phyloP scores from a whole-genome alignment of 768 basidiomycete genomes.

The Pleurotus ostreatus region DNA sequence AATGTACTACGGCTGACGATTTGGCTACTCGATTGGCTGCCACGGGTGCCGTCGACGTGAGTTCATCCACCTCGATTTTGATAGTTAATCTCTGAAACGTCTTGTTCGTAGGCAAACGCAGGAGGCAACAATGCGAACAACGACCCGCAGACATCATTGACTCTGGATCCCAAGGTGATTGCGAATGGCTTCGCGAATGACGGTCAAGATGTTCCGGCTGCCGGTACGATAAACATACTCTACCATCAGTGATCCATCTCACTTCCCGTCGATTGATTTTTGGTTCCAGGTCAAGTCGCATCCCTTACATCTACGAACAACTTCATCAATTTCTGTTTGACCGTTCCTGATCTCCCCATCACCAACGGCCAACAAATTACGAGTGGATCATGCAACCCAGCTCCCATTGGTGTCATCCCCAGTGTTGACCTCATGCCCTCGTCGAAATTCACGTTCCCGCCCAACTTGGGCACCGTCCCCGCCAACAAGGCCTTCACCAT shows the following conservation, averaged over 20 bases:
- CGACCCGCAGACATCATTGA: constrained; percentile 43
- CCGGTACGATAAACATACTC: constrained; percentile 17
- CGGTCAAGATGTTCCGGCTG: constrained; percentile 40
- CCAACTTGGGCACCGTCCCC: constrained; percentile 39
- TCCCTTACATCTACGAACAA: constrained; percentile 56
- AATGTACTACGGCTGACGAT: constrained; percentile 48
- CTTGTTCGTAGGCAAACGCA: constrained; percentile 1
- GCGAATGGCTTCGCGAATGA: constrained; percentile 41
- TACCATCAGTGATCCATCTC: not conserved
- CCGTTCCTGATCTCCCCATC: constrained; percentile 39
- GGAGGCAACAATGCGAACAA: constrained; percentile 16
- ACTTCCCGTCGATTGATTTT: not conserved
- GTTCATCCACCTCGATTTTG: not conserved
- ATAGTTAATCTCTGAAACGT: constrained; percentile 15
- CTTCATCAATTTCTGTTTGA: constrained; percentile 56
- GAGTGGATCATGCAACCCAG: constrained; percentile 57
- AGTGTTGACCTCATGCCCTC: constrained; percentile 43
- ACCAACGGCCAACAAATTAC: constrained; percentile 52
- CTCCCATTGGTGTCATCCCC: constrained; percentile 53
- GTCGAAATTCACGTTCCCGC: constrained; percentile 42
- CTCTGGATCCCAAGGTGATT: constrained; percentile 43
- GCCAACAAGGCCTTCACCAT: constrained; percentile 49
- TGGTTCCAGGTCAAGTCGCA: constrained; percentile 37
- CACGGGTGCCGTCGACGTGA: constrained; percentile 20
- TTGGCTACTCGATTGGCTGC: constrained; percentile 43